Base-by-base conservation (phyloP, 345 rosid species). In the Eucalyptus shirleyi region DNA sequence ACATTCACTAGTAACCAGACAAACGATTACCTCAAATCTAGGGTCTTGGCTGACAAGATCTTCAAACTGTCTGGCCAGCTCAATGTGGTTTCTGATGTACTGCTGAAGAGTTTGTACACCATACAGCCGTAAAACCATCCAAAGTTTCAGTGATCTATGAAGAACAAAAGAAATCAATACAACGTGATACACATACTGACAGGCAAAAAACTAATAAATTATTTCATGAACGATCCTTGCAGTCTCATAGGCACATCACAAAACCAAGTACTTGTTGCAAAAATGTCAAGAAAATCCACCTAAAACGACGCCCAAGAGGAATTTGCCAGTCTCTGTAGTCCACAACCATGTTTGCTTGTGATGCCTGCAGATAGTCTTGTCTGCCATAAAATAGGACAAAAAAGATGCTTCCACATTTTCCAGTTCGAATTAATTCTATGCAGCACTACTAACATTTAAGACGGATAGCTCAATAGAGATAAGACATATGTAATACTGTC, bases 251-350 rank as follows among this genome's bases (percentile, higher is more conserved):
- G 85, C 85, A 77, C 85, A 3, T 77, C 47, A 77, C 85, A 77
- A 9, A 77, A 21, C 17, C 47, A 77, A 40, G 83, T 1, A 77
- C 47, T 77, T 11, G 83, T 23, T 77, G 85, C 13, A 8, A 77
- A 77, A 77, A 77, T 77, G 47, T 77, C 5, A 1, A 77, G 47
- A 77, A 77, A 40, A 50, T 91, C 77, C 72, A 97, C 99, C 99
- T 96, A 92, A 97, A 97, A 55, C 99, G 94, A 69, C 99, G 96
- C 49, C 99, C 99, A 72, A 97, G 99, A 93, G 99, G 98, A 93
- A 97, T 93, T 91, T 97, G 99, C 99, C 98, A 96, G 89, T 97
- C 99, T 93, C 97, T 97, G 93, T 96, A 97, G 89, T 97, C 99
- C 89, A 97, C 95, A 89, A 96, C 99, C 96, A 93, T 59, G 93